phyloP scores from a whole-genome alignment of 1,139 yeast species.

The Schizosaccharomyces versatilis region DNA sequence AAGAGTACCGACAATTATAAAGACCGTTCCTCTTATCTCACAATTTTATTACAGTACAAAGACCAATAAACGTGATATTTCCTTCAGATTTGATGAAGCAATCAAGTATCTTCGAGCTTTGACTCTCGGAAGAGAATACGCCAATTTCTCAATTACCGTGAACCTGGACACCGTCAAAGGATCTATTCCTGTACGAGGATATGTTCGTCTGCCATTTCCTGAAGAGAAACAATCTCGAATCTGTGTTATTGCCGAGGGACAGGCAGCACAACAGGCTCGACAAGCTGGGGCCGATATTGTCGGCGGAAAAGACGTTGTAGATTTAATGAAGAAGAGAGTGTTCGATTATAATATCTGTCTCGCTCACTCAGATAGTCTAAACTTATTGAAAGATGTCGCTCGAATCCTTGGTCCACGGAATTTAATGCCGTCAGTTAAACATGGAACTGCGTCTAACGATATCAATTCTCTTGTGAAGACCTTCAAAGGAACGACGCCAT shows the following conservation, averaged over 20 bases:
- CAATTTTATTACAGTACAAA: too few relatives aligned
- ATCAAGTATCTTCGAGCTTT: not conserved
- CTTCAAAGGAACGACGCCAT: slow-evolving; percentile 35
- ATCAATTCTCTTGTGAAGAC: slow-evolving; percentile 23
- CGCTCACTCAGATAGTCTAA: slow-evolving; percentile 63
- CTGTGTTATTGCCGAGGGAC: slow-evolving; percentile 10
- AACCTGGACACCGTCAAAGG: slow-evolving; percentile 1
- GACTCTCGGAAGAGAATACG: not conserved
- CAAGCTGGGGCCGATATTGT: slow-evolving; percentile 9
- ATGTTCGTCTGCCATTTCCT: slow-evolving; percentile 3
- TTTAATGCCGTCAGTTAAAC: slow-evolving; percentile 67
- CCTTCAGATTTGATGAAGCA: not conserved
- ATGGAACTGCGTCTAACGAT: slow-evolving; percentile 63
- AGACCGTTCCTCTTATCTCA: too few relatives aligned
- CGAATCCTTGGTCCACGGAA: slow-evolving; percentile 73
- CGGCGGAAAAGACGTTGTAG: slow-evolving; percentile 10
- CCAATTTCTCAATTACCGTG: not conserved
- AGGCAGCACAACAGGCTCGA: slow-evolving; percentile 6
- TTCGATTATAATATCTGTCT: slow-evolving; percentile 55
- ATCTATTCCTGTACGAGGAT: slow-evolving; percentile 5
- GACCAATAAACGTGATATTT: not conserved
- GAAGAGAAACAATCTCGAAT: not conserved
- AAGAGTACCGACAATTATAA: too few relatives aligned
- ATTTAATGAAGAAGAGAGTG: slow-evolving; percentile 30
- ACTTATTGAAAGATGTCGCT: slow-evolving; percentile 42